phyloP scores from a whole-genome alignment of 768 basidiomycete genomes.

The Lactarius sp. region DNA sequence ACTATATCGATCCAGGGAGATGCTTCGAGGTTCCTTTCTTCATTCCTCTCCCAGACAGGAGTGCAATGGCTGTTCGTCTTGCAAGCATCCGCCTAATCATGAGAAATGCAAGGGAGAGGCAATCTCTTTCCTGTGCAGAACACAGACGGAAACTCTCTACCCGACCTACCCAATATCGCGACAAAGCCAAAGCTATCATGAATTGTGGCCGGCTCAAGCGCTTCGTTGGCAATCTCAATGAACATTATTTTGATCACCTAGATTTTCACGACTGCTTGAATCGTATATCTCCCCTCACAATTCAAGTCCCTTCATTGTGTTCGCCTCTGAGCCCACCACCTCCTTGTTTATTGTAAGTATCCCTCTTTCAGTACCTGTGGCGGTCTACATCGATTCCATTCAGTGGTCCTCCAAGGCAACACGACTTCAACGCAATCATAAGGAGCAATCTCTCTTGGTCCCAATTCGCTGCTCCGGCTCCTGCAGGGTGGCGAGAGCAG shows the following conservation, averaged over 20 bases:
- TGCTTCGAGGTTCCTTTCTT: slow-evolving; percentile 21
- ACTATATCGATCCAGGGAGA: slow-evolving; percentile 19
- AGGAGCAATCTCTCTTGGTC: slow-evolving; percentile 18
- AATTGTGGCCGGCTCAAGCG: slow-evolving; percentile 3
- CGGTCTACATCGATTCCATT: not conserved
- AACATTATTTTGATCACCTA: slow-evolving; percentile 13
- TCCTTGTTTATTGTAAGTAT: slow-evolving; percentile 15
- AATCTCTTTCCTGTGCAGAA: slow-evolving; percentile 12
- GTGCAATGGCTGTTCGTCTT: slow-evolving; percentile 13
- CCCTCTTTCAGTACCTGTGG: not conserved
- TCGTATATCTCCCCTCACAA: slow-evolving; percentile 10
- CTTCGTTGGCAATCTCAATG: slow-evolving; percentile 12
- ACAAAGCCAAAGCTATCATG: slow-evolving; percentile 12
- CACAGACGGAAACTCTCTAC: slow-evolving; percentile 1
- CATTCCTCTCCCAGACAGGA: slow-evolving; percentile 14
- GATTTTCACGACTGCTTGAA: slow-evolving; percentile 12
- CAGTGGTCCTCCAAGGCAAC: slow-evolving; percentile 15
- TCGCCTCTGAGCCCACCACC: slow-evolving; percentile 5
- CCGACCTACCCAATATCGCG: slow-evolving; percentile 12
- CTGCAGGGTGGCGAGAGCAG: slow-evolving; percentile 17
- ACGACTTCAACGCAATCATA: slow-evolving; percentile 13
- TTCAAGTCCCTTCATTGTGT: slow-evolving; percentile 9
- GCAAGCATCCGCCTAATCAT: slow-evolving; percentile 13
- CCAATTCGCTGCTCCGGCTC: slow-evolving; percentile 15
- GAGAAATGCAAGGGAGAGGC: slow-evolving; percentile 18